These are phyloP conservation scores for Saxophila tyrrhenica DNA, from an alignment of 495 filamentous ascomycete species.

Conservation along the genomic window DNA sequence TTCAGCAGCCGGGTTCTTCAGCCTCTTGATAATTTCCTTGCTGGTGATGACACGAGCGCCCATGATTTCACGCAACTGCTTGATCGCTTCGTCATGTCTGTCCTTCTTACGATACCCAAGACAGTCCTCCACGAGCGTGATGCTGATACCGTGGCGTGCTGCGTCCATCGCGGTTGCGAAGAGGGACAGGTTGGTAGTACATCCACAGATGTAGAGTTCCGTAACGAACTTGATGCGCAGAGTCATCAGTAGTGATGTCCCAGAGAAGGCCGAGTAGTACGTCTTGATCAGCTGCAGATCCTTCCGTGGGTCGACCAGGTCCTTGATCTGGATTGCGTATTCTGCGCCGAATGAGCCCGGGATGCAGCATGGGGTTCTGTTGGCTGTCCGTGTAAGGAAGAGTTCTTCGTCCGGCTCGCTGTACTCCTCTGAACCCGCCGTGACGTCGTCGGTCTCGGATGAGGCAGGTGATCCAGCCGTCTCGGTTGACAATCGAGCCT, in stretches of 20 bases:
- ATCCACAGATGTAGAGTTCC: constrained; percentile 83
- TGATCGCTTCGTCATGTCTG: constrained; percentile 65
- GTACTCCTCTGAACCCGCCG: too few species aligned
- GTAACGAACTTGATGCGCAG: constrained; percentile 72
- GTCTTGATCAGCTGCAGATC: constrained; percentile 69
- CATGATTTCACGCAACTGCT: constrained; percentile 62
- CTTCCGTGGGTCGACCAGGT: constrained; percentile 26
- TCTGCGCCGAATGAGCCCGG: constrained; percentile 55
- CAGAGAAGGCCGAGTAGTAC: constrained; percentile 80
- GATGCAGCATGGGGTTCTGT: constrained; percentile 44
- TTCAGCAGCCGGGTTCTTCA: constrained; percentile 4
- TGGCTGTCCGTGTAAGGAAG: constrained; percentile 36
- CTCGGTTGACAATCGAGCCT: background rate
- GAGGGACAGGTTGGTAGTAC: constrained; percentile 78
- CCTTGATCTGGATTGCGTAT: constrained; percentile 48
- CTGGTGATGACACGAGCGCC: constrained; percentile 56
- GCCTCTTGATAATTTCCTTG: constrained; percentile 41
- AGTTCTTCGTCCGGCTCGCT: constrained; percentile 44
- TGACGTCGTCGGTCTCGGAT: too few species aligned
- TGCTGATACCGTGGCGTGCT: constrained; percentile 70
- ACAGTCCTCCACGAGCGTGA: constrained; percentile 82
- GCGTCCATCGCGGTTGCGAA: constrained; percentile 91
- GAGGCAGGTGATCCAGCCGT: background rate
- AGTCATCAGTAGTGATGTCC: constrained; percentile 55
- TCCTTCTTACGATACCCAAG: constrained; percentile 65